phyloP scores from a whole-genome alignment of 306 rosid species.

The Psophocarpus tetragonolobus region DNA sequence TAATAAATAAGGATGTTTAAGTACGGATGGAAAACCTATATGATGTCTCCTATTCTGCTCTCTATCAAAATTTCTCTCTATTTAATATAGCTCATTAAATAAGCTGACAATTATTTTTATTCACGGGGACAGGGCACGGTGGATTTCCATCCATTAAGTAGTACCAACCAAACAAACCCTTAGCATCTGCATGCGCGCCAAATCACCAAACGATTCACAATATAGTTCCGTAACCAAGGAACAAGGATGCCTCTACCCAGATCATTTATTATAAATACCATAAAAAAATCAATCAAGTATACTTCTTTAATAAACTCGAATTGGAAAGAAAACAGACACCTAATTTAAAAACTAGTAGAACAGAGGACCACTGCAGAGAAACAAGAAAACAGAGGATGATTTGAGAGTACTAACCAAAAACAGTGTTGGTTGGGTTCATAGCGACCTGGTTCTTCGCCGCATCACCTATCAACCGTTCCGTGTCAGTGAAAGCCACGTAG shows the following conservation, averaged over 20 bases:
- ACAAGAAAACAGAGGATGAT: fast-evolving
- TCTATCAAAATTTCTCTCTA: too few relatives aligned
- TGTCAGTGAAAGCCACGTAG: slow-evolving; percentile 57
- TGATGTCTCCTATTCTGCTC: too few relatives aligned
- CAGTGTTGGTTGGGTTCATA: slow-evolving; percentile 58
- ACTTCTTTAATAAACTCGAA: background rate
- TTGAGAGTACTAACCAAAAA: slow-evolving; percentile 44
- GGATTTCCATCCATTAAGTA: too few relatives aligned
- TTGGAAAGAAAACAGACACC: background rate
- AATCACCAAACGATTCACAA: background rate
- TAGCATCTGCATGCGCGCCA: slow-evolving; percentile 38
- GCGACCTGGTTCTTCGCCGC: slow-evolving; percentile 63
- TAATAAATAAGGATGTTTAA: too few relatives aligned
- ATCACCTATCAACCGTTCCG: slow-evolving; percentile 52
- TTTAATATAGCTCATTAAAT: too few relatives aligned
- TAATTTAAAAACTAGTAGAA: background rate
- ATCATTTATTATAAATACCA: too few relatives aligned
- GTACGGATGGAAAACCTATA: too few relatives aligned
- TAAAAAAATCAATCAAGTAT: background rate
- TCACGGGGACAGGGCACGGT: too few relatives aligned
- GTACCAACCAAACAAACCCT: slow-evolving; percentile 1
- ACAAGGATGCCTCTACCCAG: background rate
- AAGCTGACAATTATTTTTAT: too few relatives aligned
- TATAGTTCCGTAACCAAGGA: background rate
- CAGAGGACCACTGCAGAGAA: background rate